phyloP scores from a whole-genome alignment of 2,329 filamentous ascomycete genomes.

The Aspergillus japonicus region DNA sequence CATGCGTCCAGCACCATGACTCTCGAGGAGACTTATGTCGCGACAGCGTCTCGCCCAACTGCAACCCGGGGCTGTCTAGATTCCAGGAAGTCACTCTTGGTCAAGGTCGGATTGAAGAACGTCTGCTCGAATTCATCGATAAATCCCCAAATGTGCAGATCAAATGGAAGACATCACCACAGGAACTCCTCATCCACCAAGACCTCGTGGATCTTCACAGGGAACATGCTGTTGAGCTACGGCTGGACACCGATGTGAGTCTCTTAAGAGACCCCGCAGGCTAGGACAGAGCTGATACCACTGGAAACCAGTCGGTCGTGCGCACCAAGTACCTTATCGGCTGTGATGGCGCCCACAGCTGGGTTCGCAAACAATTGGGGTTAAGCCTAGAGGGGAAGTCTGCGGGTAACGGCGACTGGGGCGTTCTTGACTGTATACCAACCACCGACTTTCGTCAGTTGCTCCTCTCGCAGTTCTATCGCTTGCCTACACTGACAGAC shows the following conservation, averaged over 20 bases:
- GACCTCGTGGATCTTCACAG: no score
- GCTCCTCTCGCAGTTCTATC: no score
- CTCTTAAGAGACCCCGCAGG: no score
- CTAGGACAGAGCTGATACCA: no score
- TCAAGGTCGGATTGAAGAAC: constrained; percentile 5
- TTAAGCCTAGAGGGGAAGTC: no score
- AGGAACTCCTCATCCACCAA: no score
- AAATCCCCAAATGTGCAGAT: not conserved
- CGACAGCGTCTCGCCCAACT: constrained; percentile 29
- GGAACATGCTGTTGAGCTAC: not conserved
- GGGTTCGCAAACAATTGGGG: constrained; percentile 14
- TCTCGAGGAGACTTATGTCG: no score
- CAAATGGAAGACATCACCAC: not conserved
- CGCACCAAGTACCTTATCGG: constrained; percentile 25
- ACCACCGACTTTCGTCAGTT: no score
- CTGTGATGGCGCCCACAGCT: constrained; percentile 26
- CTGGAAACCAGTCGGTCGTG: not conserved
- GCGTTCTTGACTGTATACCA: no score
- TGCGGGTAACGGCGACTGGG: no score
- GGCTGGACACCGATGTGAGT: not conserved
- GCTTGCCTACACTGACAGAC: no score
- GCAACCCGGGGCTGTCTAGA: constrained; percentile 26
- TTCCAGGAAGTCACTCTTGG: constrained; percentile 5
- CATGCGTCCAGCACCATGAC: no score
- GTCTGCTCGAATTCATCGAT: not conserved